These are phyloP conservation scores for Suhomyces coccinellae DNA, from an alignment of 1,139 yeast species.

Conservation along the genomic window DNA sequence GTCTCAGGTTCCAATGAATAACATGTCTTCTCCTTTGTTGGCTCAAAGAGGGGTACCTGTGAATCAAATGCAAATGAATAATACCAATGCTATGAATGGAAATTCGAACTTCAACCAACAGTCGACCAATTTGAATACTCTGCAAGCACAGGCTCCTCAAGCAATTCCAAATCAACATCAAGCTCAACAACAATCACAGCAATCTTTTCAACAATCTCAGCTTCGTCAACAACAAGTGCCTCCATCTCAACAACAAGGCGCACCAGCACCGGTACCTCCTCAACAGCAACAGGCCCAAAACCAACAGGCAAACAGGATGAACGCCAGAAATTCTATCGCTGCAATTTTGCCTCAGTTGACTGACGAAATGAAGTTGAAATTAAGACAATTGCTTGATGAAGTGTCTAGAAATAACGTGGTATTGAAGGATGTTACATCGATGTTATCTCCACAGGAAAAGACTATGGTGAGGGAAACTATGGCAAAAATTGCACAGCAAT, in stretches of 20 bases:
- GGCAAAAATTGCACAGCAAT: conserved; percentile 59
- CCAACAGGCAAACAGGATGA: conserved; percentile 4
- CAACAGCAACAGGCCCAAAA: conserved; percentile 1
- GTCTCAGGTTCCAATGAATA: conserved; percentile 21
- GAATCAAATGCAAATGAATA: conserved; percentile 14
- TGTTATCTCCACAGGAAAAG: conserved; percentile 64
- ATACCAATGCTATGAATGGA: conserved; percentile 5
- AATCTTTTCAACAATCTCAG: not conserved
- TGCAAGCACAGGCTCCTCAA: not conserved
- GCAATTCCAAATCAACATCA: not conserved
- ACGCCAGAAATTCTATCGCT: conserved; percentile 14
- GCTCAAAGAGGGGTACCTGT: conserved; percentile 20
- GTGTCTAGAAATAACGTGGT: conserved; percentile 67
- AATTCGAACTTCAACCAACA: conserved; percentile 8
- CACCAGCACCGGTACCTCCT: not conserved
- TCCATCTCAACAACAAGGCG: not conserved
- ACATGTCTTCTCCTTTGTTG: conserved; percentile 24
- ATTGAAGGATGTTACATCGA: conserved; percentile 62
- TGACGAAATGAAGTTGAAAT: conserved; percentile 47
- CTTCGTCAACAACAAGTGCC: conserved; percentile 1
- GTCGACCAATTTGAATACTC: not conserved
- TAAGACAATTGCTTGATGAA: conserved; percentile 66
- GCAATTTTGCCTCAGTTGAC: conserved; percentile 41
- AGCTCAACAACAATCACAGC: conserved; percentile 2
- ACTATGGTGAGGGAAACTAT: conserved; percentile 59